phyloP scores from a whole-genome alignment of 1,284 basidiomycete species.

The Chalciporus sp. region DNA sequence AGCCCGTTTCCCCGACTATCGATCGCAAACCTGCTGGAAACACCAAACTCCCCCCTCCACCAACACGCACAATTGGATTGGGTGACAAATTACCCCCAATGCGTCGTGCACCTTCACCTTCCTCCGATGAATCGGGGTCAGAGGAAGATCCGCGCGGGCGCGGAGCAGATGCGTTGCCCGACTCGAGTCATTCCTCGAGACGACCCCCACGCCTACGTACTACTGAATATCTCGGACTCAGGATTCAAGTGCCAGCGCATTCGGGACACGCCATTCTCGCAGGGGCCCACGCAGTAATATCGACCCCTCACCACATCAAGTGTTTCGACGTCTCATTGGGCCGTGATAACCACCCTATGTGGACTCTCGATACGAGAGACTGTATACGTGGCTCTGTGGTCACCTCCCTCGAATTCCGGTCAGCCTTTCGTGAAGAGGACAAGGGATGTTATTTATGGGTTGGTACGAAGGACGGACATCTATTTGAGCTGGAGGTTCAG shows the following conservation, averaged over 20 bases:
- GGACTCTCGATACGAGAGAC: constrained; percentile 63
- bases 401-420: constrained; percentile 76
- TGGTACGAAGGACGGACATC: constrained; percentile 86
- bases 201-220: constrained; percentile 61
- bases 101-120: constrained; percentile 47
- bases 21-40: constrained; percentile 53
- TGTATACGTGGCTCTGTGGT: constrained; percentile 71
- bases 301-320: constrained; percentile 61
- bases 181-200: constrained; percentile 80
- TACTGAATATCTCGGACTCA: constrained; percentile 47
- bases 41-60: constrained; percentile 62
- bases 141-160: constrained; percentile 47
- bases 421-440: constrained; percentile 41
- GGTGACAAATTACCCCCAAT: constrained; percentile 70
- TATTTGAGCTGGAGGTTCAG: constrained; percentile 79
- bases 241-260: constrained; percentile 61
- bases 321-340: constrained; percentile 58
- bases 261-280: constrained; percentile 59
- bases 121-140: constrained; percentile 56
- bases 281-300: constrained; percentile 66
- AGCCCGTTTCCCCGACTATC: constrained; percentile 16
- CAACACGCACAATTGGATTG: constrained; percentile 66
- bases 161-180: constrained; percentile 70
- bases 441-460: constrained; percentile 69
- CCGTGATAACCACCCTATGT: constrained; percentile 49